Percentiles rank a stretch among this genome's conserved stretches.
Conservation (phyloP, 2,329 filamentous ascomycete species). For the Magnaporthiopsis rhizophila region DNA sequence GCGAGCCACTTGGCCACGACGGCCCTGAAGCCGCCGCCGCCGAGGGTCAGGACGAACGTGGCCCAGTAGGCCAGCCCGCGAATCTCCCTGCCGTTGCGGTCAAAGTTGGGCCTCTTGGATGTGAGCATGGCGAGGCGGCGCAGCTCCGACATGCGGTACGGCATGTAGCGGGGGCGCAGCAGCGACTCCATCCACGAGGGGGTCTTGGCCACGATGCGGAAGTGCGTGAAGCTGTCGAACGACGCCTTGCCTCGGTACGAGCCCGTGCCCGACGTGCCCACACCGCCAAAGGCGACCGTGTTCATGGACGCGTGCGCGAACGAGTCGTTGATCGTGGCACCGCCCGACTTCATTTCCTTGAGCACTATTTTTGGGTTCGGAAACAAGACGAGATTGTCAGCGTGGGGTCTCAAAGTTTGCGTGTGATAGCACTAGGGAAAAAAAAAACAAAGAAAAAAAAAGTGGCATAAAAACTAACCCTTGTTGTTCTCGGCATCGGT, state of each 20-base stretch:
- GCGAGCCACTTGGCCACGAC: constrained; percentile 43
- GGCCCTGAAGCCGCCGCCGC: constrained; percentile 39
- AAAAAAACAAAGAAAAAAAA: background rate
- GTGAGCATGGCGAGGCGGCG: constrained; percentile 35
- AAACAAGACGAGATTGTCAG: background rate
- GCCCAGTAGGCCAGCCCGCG: constrained; percentile 48
- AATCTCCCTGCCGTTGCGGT: constrained; percentile 47
- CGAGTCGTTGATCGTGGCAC: constrained; percentile 54
- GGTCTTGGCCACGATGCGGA: constrained; percentile 47
- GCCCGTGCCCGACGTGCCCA: constrained; percentile 71
- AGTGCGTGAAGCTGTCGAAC: constrained; percentile 61
- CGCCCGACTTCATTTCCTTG: constrained; percentile 55
- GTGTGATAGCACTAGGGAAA: no score
- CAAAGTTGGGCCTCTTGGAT: constrained; percentile 47
- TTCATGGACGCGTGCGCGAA: constrained; percentile 48
- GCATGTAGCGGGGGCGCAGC: constrained; percentile 61
- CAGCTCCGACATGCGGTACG: constrained; percentile 42
- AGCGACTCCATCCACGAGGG: constrained; percentile 61
- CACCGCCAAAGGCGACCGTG: constrained; percentile 72
- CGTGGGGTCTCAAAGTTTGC: background rate
- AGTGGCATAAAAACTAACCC: constrained; percentile 33
- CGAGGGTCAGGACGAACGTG: constrained; percentile 41
- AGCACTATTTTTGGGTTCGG: constrained; percentile 39
- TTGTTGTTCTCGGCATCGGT: constrained; percentile 69
- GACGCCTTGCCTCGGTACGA: constrained; percentile 70